Percentiles rank a stretch among this genome's conserved stretches.
phyloP scores from a whole-genome alignment of 2,329 filamentous ascomycete species.

The Penicillium sp. region DNA sequence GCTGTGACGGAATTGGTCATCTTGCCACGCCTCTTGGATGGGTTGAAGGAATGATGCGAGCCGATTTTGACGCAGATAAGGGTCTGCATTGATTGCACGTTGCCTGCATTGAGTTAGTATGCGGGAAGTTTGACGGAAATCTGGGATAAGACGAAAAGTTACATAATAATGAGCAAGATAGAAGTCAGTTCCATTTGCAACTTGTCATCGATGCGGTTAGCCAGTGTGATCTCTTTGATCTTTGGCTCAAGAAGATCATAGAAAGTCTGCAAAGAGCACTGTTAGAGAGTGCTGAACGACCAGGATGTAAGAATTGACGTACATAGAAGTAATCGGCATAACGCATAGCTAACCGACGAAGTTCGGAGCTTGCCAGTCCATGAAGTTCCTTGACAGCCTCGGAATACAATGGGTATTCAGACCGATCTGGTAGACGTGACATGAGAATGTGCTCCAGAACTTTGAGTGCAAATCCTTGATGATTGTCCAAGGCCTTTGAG shows the following conservation, averaged over 20 bases:
- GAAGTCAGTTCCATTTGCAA: slow-evolving; percentile 77
- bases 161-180: slow-evolving; percentile 88
- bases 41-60: slow-evolving; percentile 72
- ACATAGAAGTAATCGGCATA: slow-evolving; percentile 84
- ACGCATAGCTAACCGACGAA: slow-evolving; percentile 77
- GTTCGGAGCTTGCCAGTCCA: slow-evolving; percentile 70
- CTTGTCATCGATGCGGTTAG: slow-evolving; percentile 67
- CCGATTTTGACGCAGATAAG: slow-evolving; percentile 59
- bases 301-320: slow-evolving; percentile 22
- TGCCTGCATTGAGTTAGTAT: slow-evolving; percentile 48
- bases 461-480: slow-evolving; percentile 72
- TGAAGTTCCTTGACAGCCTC: slow-evolving; percentile 87
- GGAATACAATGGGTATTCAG: slow-evolving; percentile 63
- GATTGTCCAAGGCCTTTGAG: slow-evolving; percentile 67
- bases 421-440: slow-evolving; percentile 65
- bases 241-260: slow-evolving; percentile 80
- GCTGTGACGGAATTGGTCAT: slow-evolving; percentile 57
- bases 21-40: slow-evolving; percentile 70
- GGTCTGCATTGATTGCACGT: slow-evolving; percentile 66
- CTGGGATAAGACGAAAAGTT: slow-evolving; percentile 11
- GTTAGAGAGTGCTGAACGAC: slow-evolving; percentile 10
- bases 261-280: slow-evolving; percentile 50
- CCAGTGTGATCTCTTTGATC: slow-evolving; percentile 67
- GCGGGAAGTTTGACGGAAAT: not conserved
- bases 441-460: slow-evolving; percentile 85